Conservation (phyloP, 495 filamentous ascomycete species). For the Trichodelitschia bisporula region DNA sequence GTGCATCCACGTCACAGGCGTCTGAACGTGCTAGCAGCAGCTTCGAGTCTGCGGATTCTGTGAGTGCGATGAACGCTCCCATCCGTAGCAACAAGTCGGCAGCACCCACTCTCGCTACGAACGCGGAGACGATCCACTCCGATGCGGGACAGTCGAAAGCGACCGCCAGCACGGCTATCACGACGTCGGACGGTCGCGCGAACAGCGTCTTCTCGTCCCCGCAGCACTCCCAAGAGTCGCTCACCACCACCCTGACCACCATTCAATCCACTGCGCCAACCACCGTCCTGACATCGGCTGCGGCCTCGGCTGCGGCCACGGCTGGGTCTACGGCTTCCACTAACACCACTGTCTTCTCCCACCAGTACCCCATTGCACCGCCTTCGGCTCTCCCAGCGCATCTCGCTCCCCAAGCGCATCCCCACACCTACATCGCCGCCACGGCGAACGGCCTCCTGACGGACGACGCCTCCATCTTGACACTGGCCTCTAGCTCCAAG, state of each 20-base stretch:
- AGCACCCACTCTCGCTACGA: slow-evolving; percentile 61
- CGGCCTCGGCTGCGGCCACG: slow-evolving; percentile 16
- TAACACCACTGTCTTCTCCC: slow-evolving; percentile 38
- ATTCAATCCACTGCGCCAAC: slow-evolving; percentile 72
- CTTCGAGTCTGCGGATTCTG: slow-evolving; percentile 9
- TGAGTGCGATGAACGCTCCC: slow-evolving; percentile 24
- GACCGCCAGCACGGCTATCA: slow-evolving; percentile 43
- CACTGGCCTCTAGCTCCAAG: slow-evolving; percentile 88
- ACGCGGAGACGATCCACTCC: slow-evolving; percentile 46
- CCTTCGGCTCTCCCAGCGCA: slow-evolving; percentile 64
- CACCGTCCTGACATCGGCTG: slow-evolving; percentile 20
- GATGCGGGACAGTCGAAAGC: slow-evolving; percentile 58
- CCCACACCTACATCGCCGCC: slow-evolving; percentile 63
- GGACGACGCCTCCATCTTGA: slow-evolving; percentile 89
- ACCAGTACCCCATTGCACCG: slow-evolving; percentile 59
- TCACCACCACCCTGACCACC: slow-evolving; percentile 88
- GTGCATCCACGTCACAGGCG: slow-evolving; percentile 23
- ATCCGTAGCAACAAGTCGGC: slow-evolving; percentile 38
- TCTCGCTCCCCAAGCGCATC: slow-evolving; percentile 37
- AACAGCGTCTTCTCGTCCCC: slow-evolving; percentile 85
- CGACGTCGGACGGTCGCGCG: slow-evolving; percentile 42
- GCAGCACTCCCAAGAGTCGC: slow-evolving; percentile 67
- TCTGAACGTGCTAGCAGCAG: slow-evolving; percentile 29
- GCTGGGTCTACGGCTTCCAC: slow-evolving; percentile 18
- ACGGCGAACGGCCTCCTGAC: slow-evolving; percentile 82